phyloP scores from a whole-genome alignment of 2,329 filamentous ascomycete genomes.

The Colletotrichum sublineola region DNA sequence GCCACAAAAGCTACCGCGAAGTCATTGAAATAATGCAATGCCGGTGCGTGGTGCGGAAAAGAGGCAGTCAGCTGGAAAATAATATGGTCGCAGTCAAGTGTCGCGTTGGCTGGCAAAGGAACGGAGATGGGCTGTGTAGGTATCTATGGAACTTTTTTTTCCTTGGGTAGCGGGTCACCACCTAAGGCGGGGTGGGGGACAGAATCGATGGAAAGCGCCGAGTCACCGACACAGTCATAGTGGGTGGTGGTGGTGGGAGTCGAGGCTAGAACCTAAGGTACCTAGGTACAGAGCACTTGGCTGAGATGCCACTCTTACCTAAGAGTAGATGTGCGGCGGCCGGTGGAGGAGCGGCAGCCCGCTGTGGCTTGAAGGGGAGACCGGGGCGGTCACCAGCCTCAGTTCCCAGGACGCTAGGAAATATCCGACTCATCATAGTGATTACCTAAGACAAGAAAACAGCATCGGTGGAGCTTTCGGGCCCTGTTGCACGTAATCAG shows the following conservation, averaged over 20 bases:
- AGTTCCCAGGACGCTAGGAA: neutral
- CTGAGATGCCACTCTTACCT: too few species aligned
- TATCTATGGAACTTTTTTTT: slow-evolving; percentile 40
- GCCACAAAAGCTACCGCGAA: slow-evolving; percentile 76
- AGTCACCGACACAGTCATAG: slow-evolving; percentile 40
- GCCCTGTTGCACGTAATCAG: slow-evolving; percentile 36
- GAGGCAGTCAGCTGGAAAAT: slow-evolving; percentile 16
- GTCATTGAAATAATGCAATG: slow-evolving; percentile 65
- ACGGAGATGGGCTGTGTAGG: neutral
- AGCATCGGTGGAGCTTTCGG: slow-evolving; percentile 17
- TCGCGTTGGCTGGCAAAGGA: slow-evolving; percentile 28
- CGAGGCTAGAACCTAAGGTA: slow-evolving; percentile 27
- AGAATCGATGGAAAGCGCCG: slow-evolving; percentile 35
- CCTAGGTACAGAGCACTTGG: too few species aligned
- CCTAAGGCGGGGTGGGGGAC: slow-evolving; percentile 41
- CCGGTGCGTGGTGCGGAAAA: slow-evolving; percentile 17
- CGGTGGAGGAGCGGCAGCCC: neutral
- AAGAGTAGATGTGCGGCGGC: slow-evolving; percentile 23
- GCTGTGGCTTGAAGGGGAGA: slow-evolving; percentile 13
- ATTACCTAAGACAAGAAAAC: slow-evolving; percentile 29
- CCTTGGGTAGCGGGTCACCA: slow-evolving; percentile 37
- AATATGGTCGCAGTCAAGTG: slow-evolving; percentile 8
- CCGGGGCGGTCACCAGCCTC: slow-evolving; percentile 2
- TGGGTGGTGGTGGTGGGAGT: neutral
- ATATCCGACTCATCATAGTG: slow-evolving; percentile 9